These are phyloP conservation scores for Pseudogymnoascus sp. DNA, from an alignment of 2,329 filamentous ascomycete species.

Conservation along the genomic window DNA sequence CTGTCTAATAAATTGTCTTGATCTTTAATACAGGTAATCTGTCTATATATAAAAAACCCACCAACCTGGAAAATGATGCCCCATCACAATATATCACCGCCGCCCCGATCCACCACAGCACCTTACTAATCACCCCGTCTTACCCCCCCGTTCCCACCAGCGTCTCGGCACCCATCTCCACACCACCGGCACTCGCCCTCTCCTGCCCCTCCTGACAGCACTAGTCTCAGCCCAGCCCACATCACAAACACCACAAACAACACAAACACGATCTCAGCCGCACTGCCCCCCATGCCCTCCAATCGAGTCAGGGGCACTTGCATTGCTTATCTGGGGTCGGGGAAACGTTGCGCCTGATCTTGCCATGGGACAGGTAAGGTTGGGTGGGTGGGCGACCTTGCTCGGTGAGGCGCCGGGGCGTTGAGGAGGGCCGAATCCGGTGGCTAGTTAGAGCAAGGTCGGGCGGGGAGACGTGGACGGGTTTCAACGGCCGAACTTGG, in stretches of 20 bases:
- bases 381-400: background rate
- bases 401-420: background rate
- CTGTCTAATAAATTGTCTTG: background rate
- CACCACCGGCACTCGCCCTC: background rate
- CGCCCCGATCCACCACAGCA: background rate
- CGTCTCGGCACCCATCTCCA: background rate
- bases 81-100: background rate
- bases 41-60: slow-evolving; percentile 6
- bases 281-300: background rate
- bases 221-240: background rate
- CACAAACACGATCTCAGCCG: background rate
- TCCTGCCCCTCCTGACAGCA: background rate
- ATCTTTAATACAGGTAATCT: slow-evolving; percentile 6
- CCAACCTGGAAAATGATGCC: background rate
- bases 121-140: background rate
- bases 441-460: background rate
- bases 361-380: background rate
- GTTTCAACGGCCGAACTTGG: background rate
- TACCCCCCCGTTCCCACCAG: background rate
- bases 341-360: background rate
- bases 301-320: background rate
- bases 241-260: background rate
- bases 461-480: background rate
- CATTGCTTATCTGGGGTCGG: background rate
- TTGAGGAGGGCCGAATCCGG: background rate